Evolutionary conservation across 352 stramenopile genomes (phyloP), one percentile per base, ranked within the genome.

Genomic region (Phytophthora palmivora): DNA sequence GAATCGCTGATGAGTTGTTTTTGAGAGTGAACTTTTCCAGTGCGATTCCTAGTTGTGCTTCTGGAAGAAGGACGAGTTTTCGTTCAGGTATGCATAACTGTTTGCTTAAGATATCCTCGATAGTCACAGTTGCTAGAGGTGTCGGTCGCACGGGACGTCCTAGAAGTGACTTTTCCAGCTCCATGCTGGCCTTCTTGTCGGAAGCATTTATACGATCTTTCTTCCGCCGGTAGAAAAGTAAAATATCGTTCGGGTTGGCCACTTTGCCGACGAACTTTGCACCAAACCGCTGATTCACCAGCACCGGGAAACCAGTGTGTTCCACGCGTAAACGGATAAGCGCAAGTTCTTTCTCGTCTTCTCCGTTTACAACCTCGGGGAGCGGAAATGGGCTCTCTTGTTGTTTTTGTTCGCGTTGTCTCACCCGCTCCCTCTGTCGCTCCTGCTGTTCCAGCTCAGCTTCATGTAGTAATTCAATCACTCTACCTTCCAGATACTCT

Each of bases 201-300:
- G 70, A 63, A 39, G 74, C 72, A 54, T 67, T 69, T 6, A 74
- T 51, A n/a, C 70, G 67, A 32, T 85, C 73, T 44, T 84, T 88
- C 67, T 94, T 95, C 12, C 70, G 73, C 6, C 87, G 58, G 59
- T 82, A 82, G 54, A 95, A 97, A 8, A 94, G 73, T 51, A 97
- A 63, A 54, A 97, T 89, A 44, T 96, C 87, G 61, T 91, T 92
- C 6, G 89, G 87, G 45, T 97, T 97, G 21, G 90, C 90, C 26
- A 96, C 82, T 39, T 91, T 84, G 8, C 86, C 86, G 7, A 94
- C 86, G 52, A 96, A 97, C 12, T 81, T 81, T 43, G 74, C 80
- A 21, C 89, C 91, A 62, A 97, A 97, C 22, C 88, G 81, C 64
- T 97, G 87, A 50, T 94, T 95, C 16, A 92, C 86, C 9, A 97